phyloP scores from a whole-genome alignment of 768 basidiomycete species.

The Hemileccinum rubropunctum region DNA sequence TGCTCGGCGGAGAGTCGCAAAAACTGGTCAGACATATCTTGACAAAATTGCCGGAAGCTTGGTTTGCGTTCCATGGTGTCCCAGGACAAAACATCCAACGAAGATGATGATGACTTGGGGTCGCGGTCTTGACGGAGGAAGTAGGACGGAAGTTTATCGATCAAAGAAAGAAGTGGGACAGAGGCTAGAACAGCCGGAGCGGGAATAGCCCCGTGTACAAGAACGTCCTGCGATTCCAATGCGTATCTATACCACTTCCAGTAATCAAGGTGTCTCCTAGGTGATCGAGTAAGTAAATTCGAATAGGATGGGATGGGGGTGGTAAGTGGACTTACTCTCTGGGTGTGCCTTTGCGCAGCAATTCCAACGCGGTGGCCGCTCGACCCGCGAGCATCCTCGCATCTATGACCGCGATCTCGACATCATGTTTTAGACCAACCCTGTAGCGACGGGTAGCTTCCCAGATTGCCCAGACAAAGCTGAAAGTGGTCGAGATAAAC shows the following conservation, averaged over 20 bases:
- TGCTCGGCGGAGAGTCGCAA: constrained; percentile 50
- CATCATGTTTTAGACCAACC: constrained; percentile 66
- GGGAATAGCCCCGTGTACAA: constrained; percentile 69
- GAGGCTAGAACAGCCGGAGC: constrained; percentile 64
- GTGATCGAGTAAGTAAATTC: neutral
- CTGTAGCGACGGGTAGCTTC: constrained; percentile 77
- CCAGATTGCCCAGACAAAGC: constrained; percentile 81
- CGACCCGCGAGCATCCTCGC: constrained; percentile 53
- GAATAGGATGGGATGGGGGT: neutral
- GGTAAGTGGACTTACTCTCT: constrained; percentile 48
- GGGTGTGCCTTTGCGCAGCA: constrained; percentile 50
- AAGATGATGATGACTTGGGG: constrained; percentile 26
- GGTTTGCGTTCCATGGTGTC: constrained; percentile 57
- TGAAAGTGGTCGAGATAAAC: constrained; percentile 75
- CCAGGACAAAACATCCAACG: constrained; percentile 46
- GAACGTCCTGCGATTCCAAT: constrained; percentile 72
- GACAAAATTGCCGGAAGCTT: constrained; percentile 69
- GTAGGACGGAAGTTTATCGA: constrained; percentile 71
- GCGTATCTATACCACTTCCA: constrained; percentile 79
- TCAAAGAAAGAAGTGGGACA: constrained; percentile 60
- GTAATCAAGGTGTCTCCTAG: constrained; percentile 58
- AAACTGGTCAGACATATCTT: constrained; percentile 64
- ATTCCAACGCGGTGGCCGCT: constrained; percentile 63
- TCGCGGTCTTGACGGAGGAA: constrained; percentile 43
- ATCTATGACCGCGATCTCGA: constrained; percentile 80